Evolutionary conservation across 2,329 filamentous ascomycete genomes (phyloP).

Genomic region (Aspergillus quadrilineatus): DNA sequence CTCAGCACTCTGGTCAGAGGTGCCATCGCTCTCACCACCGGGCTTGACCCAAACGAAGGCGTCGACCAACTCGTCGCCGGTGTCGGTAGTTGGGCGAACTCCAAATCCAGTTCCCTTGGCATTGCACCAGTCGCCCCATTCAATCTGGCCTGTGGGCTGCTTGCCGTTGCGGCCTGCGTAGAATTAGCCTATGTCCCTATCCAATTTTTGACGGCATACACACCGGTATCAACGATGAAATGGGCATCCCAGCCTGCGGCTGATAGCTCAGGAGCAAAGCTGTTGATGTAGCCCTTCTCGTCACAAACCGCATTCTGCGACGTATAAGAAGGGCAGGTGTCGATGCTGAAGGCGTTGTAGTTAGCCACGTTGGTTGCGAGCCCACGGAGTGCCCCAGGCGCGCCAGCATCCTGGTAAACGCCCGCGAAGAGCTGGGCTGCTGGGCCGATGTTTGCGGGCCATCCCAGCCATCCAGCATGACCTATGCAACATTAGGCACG

Average conservation of each 20-base stretch:
- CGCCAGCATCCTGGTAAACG: conserved; percentile 49
- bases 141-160: conserved; percentile 56
- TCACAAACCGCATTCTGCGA: conserved; percentile 52
- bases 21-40: conserved; percentile 57
- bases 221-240: conserved; percentile 56
- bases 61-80: conserved; percentile 59
- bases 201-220: conserved; percentile 13
- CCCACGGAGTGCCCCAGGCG: conserved; percentile 51
- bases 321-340: conserved; percentile 47
- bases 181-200: background rate
- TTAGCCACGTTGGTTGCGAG: conserved; percentile 60
- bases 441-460: conserved; percentile 58
- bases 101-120: conserved; percentile 64
- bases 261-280: conserved; percentile 50
- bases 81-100: conserved; percentile 61
- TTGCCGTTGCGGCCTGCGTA: conserved; percentile 58
- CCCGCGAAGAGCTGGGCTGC: conserved; percentile 50
- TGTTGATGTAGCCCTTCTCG: conserved; percentile 54
- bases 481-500: conserved; percentile 19
- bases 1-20: conserved; percentile 48
- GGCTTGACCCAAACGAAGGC: conserved; percentile 72
- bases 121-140: conserved; percentile 70
- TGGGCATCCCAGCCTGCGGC: conserved; percentile 52
- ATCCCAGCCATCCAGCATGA: conserved; percentile 65
- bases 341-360: conserved; percentile 56